These are phyloP conservation scores for Xylariales sp. DNA, from an alignment of 2,329 filamentous ascomycete species.

Conservation along the genomic window DNA sequence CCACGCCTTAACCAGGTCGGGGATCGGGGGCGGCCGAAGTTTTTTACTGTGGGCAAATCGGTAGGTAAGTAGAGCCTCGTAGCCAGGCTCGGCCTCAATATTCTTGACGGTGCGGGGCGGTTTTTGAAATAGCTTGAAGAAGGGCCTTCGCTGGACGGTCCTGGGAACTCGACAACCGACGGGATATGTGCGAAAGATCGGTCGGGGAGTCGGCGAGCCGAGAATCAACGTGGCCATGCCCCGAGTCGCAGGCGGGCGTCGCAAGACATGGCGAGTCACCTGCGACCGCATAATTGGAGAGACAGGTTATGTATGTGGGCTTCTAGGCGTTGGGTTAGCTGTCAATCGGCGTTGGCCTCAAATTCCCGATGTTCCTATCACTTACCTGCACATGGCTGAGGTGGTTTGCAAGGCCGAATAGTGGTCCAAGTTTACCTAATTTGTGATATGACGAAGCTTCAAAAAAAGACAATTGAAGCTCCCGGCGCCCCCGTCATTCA, in stretches of 20 bases:
- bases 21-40: conserved; percentile 70
- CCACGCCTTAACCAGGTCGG: conserved; percentile 75
- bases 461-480: conserved; percentile 33
- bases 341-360: conserved; percentile 25
- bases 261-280: conserved; percentile 54
- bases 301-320: conserved; percentile 43
- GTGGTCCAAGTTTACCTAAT: conserved; percentile 13
- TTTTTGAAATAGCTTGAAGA: conserved; percentile 73
- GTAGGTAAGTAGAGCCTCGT: conserved; percentile 77
- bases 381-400: conserved; percentile 49
- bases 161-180: conserved; percentile 44
- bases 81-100: conserved; percentile 75
- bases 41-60: conserved; percentile 70
- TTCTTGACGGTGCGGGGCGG: conserved; percentile 69
- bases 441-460: conserved; percentile 29
- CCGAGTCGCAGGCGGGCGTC: conserved; percentile 51
- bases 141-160: conserved; percentile 61
- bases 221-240: conserved; percentile 34
- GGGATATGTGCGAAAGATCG: conserved; percentile 48
- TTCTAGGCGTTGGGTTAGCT: conserved; percentile 43
- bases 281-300: conserved; percentile 52
- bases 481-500: conserved; percentile 38
- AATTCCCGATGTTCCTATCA: conserved; percentile 14
- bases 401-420: conserved; percentile 26
- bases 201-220: conserved; percentile 36